Evolutionary conservation across 805 yeast genomes (phyloP), one percentile per base, ranked within the genome.

Genomic region (Cyberlindnera saturnus): DNA sequence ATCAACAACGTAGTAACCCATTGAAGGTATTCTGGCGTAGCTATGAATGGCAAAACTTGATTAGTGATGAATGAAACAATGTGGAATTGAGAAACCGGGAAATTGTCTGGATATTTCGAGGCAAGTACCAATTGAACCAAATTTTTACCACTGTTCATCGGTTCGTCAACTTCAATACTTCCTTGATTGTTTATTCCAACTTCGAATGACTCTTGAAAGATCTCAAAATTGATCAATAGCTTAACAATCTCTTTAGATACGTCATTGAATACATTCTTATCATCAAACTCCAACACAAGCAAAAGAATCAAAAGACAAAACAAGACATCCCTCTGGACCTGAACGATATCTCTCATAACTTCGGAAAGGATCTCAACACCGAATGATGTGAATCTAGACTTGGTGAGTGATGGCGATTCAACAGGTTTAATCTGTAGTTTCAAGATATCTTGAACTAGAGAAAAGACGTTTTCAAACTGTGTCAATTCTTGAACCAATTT

Each of bases 401-500:
- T 35, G 40, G 40, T 23, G 3, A 36, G 10, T 28, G 16, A 36
- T 15, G 28, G 34, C 4, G 10, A 31, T n/a, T 23, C 35, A 30
- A 32, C 16, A 16, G 44, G 31, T 3, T 43, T 37, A 17, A 53
- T 36, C 11, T 54, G 67, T 43, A 47, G 61, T 42, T 54, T 60
- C 8, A 71, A 50, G 9, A 75, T 48, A 32, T 63, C 61, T 30
- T 71, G 64, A 30, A 77, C 60, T 3, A 65, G 45, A 2, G 63
- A 43, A 32, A 70, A 52, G 3, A 71, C 50, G 38, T 60, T 60
- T 29, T 67, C 66, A 18, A 73, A 59, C 5, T 65, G 52, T 36
- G 66, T 64, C 45, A 75, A 54, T 34, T 68, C 67, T 11, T 61
- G 57, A 31, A 74, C 64, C n/a, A 77, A 53, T 8, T 55, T 63